These are phyloP conservation scores for Cylindrotheca closterium DNA, from an alignment of 108 stramenopile species.

Conservation along the genomic window DNA sequence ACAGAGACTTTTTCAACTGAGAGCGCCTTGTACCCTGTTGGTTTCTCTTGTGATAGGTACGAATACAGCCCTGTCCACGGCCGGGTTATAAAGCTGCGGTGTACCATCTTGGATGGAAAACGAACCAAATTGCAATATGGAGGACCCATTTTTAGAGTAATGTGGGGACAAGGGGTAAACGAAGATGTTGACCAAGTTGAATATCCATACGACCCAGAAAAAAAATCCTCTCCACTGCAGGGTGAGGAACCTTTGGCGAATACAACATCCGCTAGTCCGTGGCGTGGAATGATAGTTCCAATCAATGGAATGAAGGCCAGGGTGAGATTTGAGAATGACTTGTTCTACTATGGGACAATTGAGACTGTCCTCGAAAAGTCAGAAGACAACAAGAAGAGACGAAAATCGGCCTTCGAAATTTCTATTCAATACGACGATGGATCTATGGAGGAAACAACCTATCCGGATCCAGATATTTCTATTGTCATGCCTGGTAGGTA, in stretches of 20 bases:
- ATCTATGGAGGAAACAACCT: slow-evolving; percentile 53
- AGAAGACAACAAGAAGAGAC: slow-evolving; percentile 30
- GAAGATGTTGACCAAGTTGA: slow-evolving; percentile 50
- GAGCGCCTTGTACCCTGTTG: slow-evolving; percentile 65
- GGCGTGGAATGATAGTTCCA: slow-evolving; percentile 21
- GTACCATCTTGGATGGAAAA: slow-evolving; percentile 74
- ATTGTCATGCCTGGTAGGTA: slow-evolving; percentile 66
- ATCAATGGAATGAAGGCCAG: slow-evolving; percentile 72
- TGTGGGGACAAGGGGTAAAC: slow-evolving; percentile 86
- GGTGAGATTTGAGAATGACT: slow-evolving; percentile 62
- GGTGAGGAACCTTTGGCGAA: slow-evolving; percentile 30
- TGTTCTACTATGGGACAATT: slow-evolving; percentile 64
- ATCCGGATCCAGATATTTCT: slow-evolving; percentile 78
- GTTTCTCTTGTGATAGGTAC: slow-evolving; percentile 82
- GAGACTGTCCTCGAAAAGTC: slow-evolving; percentile 23
- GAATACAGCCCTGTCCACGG: slow-evolving; percentile 82
- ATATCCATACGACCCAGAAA: slow-evolving; percentile 59
- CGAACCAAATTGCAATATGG: slow-evolving; percentile 28
- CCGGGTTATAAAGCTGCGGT: slow-evolving; percentile 72
- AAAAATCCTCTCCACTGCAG: slow-evolving; percentile 45
- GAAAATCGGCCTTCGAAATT: slow-evolving; percentile 34
- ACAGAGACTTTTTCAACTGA: slow-evolving; percentile 47
- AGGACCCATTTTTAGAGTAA: slow-evolving; percentile 80
- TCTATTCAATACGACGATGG: slow-evolving; percentile 80
- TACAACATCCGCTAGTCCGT: slow-evolving; percentile 11